Percentiles rank a stretch among this genome's conserved stretches.
phyloP scores from a whole-genome alignment of 1,139 yeast species.

The Sugiyamaella neomexicana region DNA sequence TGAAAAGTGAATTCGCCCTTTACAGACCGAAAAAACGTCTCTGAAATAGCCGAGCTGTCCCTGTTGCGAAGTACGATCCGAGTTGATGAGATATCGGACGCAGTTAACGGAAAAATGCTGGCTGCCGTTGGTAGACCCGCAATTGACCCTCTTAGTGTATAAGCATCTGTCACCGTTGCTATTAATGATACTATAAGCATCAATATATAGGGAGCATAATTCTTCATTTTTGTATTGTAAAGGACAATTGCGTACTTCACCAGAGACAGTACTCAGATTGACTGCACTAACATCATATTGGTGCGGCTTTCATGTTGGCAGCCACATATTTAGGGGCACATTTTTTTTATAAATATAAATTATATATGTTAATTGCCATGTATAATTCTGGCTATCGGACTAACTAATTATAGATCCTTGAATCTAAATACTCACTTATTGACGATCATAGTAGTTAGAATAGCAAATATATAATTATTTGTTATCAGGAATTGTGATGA shows the following conservation, averaged over 20 bases:
- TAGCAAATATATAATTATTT: neutral
- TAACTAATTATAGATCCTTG: too few species aligned
- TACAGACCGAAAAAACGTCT: conserved; percentile 2
- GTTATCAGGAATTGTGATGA: too few species aligned
- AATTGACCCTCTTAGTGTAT: conserved; percentile 18
- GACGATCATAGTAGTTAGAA: neutral
- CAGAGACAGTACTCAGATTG: too few species aligned
- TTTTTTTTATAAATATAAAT: too few species aligned
- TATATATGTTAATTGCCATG: too few species aligned
- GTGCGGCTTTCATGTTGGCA: too few species aligned
- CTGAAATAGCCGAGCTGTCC: conserved; percentile 8
- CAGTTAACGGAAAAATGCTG: conserved; percentile 6
- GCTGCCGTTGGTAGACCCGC: conserved; percentile 1
- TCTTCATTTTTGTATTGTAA: neutral
- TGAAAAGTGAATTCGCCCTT: conserved; percentile 34
- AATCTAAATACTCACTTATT: neutral
- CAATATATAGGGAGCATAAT: neutral
- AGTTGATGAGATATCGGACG: conserved; percentile 18
- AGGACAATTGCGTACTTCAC: neutral
- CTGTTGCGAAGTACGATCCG: conserved; percentile 17
- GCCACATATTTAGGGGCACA: too few species aligned
- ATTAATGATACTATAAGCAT: neutral
- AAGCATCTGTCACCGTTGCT: conserved; percentile 1
- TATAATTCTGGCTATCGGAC: too few species aligned
- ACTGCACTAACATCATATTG: too few species aligned